Evolutionary conservation across 2,329 filamentous ascomycete genomes (phyloP), one percentile per base, ranked within the genome.

Genomic region (Penicillium nordicum): DNA sequence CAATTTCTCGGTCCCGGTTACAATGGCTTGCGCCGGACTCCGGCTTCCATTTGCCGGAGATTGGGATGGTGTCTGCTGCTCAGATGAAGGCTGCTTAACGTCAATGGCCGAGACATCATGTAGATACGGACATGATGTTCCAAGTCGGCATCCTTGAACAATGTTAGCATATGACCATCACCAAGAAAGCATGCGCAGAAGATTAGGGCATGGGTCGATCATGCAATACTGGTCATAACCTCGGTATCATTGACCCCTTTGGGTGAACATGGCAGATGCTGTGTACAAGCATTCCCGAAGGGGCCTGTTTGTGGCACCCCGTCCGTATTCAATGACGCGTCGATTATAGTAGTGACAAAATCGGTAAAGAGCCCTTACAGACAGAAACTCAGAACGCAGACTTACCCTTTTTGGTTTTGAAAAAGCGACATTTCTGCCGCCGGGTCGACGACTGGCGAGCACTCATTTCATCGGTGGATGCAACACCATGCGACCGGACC

Each of bases 141-240:
- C 81, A 58, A 79, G 75, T 65, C 80, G 75, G 70, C 82, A 84
- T 57, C 82, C 79, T 81, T 60, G 38, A 52, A 23, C 14, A 36
- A 53, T 40, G 57, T 72, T 53, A 72, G 69, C 43, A 54, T 60
- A 36, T 38, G 6, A 23, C 23, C 36, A 40, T 10, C 8, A n/a
- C 18, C 16, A 11, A 23, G 21, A 41, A 56, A 36, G 41, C 23
- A 34, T n/a, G 29, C 2, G 36, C n/a, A 34, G 36, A n/a, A 4
- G 1, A 41, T 29, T 34, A 34, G 16, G 29, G 21, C 8, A 25
- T 29, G 29, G 18, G 10, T 27, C 16, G 12, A 38, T 25, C 41
- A 45, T 41, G 36, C 48, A 30, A 46, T 46, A 8, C 7, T 25
- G 21, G 21, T 21, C n/a, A 38, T 37, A 30, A 37, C 41, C 32